Base-by-base conservation (phyloP, 2,329 filamentous ascomycete species). In the Periconia macrospinosa region DNA sequence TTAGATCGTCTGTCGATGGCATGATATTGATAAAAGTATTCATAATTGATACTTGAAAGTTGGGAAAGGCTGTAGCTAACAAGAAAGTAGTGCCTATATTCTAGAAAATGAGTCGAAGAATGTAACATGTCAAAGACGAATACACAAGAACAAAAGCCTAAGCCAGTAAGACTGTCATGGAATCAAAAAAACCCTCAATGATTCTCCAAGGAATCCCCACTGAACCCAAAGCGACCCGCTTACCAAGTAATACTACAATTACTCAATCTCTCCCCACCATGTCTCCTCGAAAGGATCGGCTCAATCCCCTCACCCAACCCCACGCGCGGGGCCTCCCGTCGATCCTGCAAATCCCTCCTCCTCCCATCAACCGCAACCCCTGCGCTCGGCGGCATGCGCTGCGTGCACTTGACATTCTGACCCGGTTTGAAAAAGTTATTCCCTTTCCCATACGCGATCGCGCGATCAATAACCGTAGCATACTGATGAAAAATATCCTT, bases 351-450 rank as follows among this genome's bases (percentile, higher is more conserved):
- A 41, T 18, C 17, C 18, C 46, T 48, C 19, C 15, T 48, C 46
- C 10, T 48, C 10, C 52, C 47, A 27, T 40, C 42, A 7, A 50
- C 30, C n/a, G 35, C 20, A 11, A 50, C 47, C 10, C 35, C 33
- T 1, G 44, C 42, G 18, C 30, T 35, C 27, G 52, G 43, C 23
- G 52, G 30, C 42, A 54, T 37, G 1, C 47, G 42, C 18, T 54
- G 42, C 27, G 47, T 50, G n/a, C 47, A 54, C 33, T 41, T 13
- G 5, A 30, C 47, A 11, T 27, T 20, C 47, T 50, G 20, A 5
- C 47, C 47, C 3, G 42, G 43, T 18, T 50, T 54, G 19, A 50
- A 54, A 1, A 49, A 17, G 15, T 44, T 47, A 11, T 50, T 54
- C 3, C 52, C 47, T 20, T 47, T 42, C 1, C 43, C 47, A 6